Conservation (phyloP, 2,329 filamentous ascomycete genomes). For the Periconia macrospinosa region DNA sequence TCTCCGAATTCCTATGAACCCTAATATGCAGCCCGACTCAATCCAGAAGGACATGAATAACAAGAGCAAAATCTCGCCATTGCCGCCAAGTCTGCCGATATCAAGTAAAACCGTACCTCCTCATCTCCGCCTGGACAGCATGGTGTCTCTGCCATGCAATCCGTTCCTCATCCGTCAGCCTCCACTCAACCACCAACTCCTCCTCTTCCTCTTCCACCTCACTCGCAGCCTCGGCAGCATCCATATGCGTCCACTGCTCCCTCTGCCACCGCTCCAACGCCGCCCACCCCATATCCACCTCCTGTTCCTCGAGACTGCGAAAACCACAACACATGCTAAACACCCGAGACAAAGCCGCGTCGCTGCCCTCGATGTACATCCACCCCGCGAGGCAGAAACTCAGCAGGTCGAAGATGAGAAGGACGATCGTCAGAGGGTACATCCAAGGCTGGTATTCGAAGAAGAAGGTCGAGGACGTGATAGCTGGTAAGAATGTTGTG, state of each 20-base stretch:
- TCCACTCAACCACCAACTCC: constrained; percentile 1
- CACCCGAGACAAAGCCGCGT: background rate
- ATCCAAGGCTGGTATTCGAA: background rate
- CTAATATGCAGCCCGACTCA: too few relatives aligned
- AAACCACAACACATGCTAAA: background rate
- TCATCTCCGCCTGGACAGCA: constrained; percentile 24
- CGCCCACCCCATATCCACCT: constrained; percentile 1
- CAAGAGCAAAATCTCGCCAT: background rate
- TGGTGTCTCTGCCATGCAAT: constrained; percentile 2
- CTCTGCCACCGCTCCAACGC: constrained; percentile 1
- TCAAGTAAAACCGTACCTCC: constrained; percentile 26
- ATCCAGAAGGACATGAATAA: too few relatives aligned
- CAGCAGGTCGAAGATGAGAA: background rate
- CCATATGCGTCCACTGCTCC: background rate
- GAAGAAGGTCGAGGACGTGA: background rate
- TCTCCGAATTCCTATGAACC: too few relatives aligned
- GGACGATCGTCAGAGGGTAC: background rate
- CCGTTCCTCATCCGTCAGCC: background rate
- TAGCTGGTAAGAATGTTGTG: too few relatives aligned
- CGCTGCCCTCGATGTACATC: constrained; percentile 1
- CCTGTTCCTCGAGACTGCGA: background rate
- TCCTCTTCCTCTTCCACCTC: background rate
- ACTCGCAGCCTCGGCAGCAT: background rate
- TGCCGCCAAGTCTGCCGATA: background rate
- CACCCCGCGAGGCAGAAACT: constrained; percentile 7